Evolutionary conservation across 371 early-diverging fungal species (phyloP), one percentile per base, ranked within the genome.

Genomic region (Rhizopus stolonifer): DNA sequence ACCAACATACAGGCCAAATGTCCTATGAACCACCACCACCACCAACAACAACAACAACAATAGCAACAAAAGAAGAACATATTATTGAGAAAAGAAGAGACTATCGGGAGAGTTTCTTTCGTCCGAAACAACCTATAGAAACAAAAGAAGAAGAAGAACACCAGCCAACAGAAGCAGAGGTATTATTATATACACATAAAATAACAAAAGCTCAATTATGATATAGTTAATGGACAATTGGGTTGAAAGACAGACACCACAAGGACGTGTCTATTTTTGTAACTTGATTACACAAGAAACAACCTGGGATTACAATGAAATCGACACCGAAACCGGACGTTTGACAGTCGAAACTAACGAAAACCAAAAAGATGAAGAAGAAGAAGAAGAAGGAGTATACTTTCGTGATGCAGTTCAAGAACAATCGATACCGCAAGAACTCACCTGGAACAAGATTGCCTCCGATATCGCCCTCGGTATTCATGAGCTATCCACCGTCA

Each of bases 201-300:
- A 29, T 7, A 29, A 29, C 4, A 29, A 29, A 29, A 10, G 31
- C 31, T 39, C 24, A 15, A 2, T 44, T 45, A 46, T 45, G 26
- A 17, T 25, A 15, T 48, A 70, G 64, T 42, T 67, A 11, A 54
- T 71, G 59, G 43, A 56, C 7, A 61, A 63, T n/a, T 92, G 83
- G 88, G 81, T 74, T 22, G 61, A 78, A 46, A 78, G 85, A 50
- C 58, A 65, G 40, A 65, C 82, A 23, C 63, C 85, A 17, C 79
- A 86, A 47, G 90, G 90, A 1, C 69, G 83, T 38, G 61, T 73
- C 0, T 93, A 92, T 65, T 91, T 79, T 58, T 89, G 82, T 65
- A 91, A 93, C 69, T 71, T 86, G 43, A 68, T 87, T 15, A 89
- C 90, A 13, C 88, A 91, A 58, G 82, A 85, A 54, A 90, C 91